phyloP scores from a whole-genome alignment of 805 yeast genomes.

The Nematodospora valgi region DNA sequence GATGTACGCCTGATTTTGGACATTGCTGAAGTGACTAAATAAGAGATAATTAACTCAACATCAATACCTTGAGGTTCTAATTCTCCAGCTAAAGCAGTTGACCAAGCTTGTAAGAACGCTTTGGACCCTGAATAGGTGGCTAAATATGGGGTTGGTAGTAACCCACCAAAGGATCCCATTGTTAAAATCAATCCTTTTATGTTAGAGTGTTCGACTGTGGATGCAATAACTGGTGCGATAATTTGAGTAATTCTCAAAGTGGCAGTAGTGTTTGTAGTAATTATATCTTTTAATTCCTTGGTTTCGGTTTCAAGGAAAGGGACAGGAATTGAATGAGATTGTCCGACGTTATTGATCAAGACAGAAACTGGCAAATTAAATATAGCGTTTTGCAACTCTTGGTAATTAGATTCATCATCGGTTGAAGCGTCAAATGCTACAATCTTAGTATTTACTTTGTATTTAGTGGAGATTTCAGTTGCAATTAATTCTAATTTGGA shows the following conservation, averaged over 20 bases:
- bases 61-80: slow-evolving; percentile 67
- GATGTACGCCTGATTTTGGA: slow-evolving; percentile 85
- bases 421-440: slow-evolving; percentile 77
- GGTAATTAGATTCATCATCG: slow-evolving; percentile 59
- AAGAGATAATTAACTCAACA: slow-evolving; percentile 81
- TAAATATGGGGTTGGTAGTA: slow-evolving; percentile 85
- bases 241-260: slow-evolving; percentile 80
- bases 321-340: slow-evolving; percentile 91
- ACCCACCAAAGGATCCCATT: slow-evolving; percentile 97
- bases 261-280: slow-evolving; percentile 80
- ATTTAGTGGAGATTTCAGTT: slow-evolving; percentile 56
- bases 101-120: slow-evolving; percentile 93
- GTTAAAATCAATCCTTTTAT: slow-evolving; percentile 74
- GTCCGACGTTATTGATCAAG: slow-evolving; percentile 90
- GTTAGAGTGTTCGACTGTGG: slow-evolving; percentile 42
- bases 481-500: slow-evolving; percentile 69
- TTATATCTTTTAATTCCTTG: slow-evolving; percentile 71
- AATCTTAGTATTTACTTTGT: slow-evolving; percentile 56
- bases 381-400: slow-evolving; percentile 43
- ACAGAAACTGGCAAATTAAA: slow-evolving; percentile 62
- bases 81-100: slow-evolving; percentile 84
- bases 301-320: slow-evolving; percentile 81
- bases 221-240: slow-evolving; percentile 67
- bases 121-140: slow-evolving; percentile 96
- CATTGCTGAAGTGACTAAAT: slow-evolving; percentile 93